Base-by-base conservation (phyloP, 371 early-diverging fungal genomes). In the Funneliformis caledonium region DNA sequence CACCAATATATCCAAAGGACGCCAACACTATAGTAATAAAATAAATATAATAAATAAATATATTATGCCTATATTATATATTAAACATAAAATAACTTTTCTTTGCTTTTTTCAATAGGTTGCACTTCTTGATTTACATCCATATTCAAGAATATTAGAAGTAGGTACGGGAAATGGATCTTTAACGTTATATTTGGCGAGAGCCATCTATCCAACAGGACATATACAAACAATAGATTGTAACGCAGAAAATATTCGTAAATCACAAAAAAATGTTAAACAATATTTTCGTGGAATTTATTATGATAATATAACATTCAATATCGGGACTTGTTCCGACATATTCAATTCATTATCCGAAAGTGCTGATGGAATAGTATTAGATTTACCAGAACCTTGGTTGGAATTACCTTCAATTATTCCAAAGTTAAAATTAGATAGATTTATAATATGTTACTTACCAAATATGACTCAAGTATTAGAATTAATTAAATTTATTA, bases 391-490 rank as follows among this genome's bases (percentile, higher is more conserved):
- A 0, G 91, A 87, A 37, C 92, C 93, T 4, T 88, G 85, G 76
- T 81, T 82, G 4, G 87, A 89, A 62, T 83, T 93, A 0, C 84
- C 88, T 8, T 82, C 82, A 0, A 69, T 93, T 2, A 62, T 88
- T 5, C 87, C 86, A 5, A 83, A 84, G 22, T 82, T 93, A 48
- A 85, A 86, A n/a, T 88, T 91, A 14, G 94, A 94, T 82, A 87
- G 93, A 4, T 91, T 88, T 70, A 82, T 89, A 68, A 90, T 93
- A 5, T 90, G 93, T 69, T 94, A 94, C 82, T 83, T 94, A 70
- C 94, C 94, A 33, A 94, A 91, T 79, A 93, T 94, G 90, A 92
- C 94, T 1, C 94, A 94, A 80, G 91, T 93, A 16, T 81, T 94
- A 48, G 86, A 90, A 2, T 78, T 93, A 61, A 87, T 88, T 1